Evolutionary conservation across 495 filamentous ascomycete species (phyloP).

Genomic region (Bacidia rubella): DNA sequence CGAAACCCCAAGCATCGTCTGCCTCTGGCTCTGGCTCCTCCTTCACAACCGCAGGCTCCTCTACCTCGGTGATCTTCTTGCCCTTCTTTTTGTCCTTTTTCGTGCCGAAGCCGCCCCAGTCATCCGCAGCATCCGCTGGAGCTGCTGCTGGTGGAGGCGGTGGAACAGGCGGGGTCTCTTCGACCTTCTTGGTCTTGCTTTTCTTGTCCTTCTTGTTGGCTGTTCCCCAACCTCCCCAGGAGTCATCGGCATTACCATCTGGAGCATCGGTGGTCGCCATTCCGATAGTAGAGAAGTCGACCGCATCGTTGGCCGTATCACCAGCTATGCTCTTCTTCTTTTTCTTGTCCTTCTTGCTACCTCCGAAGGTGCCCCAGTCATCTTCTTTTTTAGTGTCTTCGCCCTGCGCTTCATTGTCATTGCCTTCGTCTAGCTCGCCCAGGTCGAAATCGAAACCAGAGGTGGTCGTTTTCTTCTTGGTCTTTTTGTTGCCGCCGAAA

Average conservation of each 20-base stretch:
- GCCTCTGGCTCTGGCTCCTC: constrained; percentile 10
- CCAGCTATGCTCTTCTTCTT: constrained; percentile 19
- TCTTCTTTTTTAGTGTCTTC: constrained; percentile 13
- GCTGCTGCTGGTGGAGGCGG: constrained; percentile 7
- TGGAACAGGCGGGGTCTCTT: constrained; percentile 6
- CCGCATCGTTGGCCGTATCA: constrained; percentile 5
- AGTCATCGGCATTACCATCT: constrained; percentile 10
- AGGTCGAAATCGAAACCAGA: constrained; percentile 35
- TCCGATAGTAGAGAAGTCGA: constrained; percentile 13
- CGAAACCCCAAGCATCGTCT: constrained; percentile 15
- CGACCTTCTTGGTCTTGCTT: constrained; percentile 15
- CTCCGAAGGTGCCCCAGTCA: constrained; percentile 13
- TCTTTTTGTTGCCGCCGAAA: constrained; percentile 19
- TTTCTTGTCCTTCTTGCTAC: constrained; percentile 16
- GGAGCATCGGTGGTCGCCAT: constrained; percentile 14
- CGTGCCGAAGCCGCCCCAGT: constrained; percentile 12
- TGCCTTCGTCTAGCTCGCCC: constrained; percentile 18
- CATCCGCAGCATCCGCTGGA: constrained; percentile 9
- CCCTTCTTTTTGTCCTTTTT: constrained; percentile 25
- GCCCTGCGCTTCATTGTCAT: constrained; percentile 16
- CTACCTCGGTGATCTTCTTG: constrained; percentile 18
- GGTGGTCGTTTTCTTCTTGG: constrained; percentile 28
- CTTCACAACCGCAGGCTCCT: constrained; percentile 5
- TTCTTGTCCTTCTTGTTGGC: constrained; percentile 18
- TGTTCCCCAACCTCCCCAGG: constrained; percentile 16